Base-by-base conservation (phyloP, 345 rosid species). In the Firmiana major region DNA sequence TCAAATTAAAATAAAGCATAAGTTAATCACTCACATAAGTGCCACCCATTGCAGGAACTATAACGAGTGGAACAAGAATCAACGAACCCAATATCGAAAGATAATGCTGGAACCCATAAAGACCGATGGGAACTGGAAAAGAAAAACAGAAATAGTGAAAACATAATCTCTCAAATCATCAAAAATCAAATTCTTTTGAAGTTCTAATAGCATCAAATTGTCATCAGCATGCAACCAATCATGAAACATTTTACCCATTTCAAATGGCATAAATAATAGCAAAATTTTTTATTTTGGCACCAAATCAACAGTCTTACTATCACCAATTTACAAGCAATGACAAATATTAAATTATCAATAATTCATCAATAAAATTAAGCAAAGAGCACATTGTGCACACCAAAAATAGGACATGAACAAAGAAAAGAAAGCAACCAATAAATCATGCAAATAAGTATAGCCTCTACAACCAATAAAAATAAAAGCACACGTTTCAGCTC, bases 11-110 rank as follows among this genome's bases (percentile, higher is more conserved):
- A 36, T 55, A 68, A 54, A 63, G 26, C 67, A 55, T 22, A 38
- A 51, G 38, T 75, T 24, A 81, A 78, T 34, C 59, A 87, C 98
- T 90, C 88, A 96, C 99, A 26, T 90, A 88, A 63, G 85, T 81
- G 75, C 98, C 99, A 83, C 99, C 98, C 99, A 96, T 96, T 59
- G 99, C 97, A 67, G 99, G 99, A 87, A 92, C 98, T 49, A 96
- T 87, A 82, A 96, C 94, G 0, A 91, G 91, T 19, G 99, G 99
- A 86, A 92, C 88, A 77, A 95, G 90, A 85, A 95, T 83, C 85
- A 95, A 75, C 9, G 99, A 95, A 28, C 99, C 99, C 85, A 90
- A 80, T 82, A 95, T 88, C 0, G 99, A 95, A 71, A 95, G 91
- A 80, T 86, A 95, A 81, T 95, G 99, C 87, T 95, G 99, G 84